Evolutionary conservation across 371 early-diverging fungal genomes (phyloP), one percentile per base, ranked within the genome.

Genomic region (Quaeritorhiza haematococci): DNA sequence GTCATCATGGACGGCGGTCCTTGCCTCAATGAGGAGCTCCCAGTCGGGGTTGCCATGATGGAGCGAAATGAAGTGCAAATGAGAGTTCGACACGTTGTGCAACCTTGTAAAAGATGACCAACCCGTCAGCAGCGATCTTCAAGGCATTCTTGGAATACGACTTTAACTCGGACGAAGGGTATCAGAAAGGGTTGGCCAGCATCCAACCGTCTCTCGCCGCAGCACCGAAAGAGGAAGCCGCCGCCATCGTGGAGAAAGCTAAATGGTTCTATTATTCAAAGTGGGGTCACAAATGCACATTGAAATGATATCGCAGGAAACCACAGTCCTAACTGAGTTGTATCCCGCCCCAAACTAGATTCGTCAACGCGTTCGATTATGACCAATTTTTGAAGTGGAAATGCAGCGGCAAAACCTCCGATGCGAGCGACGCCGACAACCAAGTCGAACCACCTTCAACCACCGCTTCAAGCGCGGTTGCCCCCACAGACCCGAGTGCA

Each of bases 211-310:
- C n/a, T n/a, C n/a, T n/a, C n/a, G 19, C 52, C 8, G 33, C 13
- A 33, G 42, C 33, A 13, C 7, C 10, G 7, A 27, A 32, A 35
- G 45, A 26, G 15, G 21, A 46, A 19, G 17, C 45, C 1, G 3
- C n/a, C 27, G 64, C 46, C 5, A 24, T 13, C 19, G 29, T 66
- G 8, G 35, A 42, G 21, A 62, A 74, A 46, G 71, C 71, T 2
- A 68, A 66, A 52, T 58, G 61, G 45, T 74, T 74, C 33, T 74
- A 74, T 52, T 74, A 55, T 43, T 42, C 46, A 32, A 73, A 67
- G 68, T 67, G 47, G 38, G 58, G n/a, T n/a, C n/a, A n/a, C n/a
- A n/a, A n/a, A n/a, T n/a, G n/a, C n/a, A 26, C 10, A 7, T 2
- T 17, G 30, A 15, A 7, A 48, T 4, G 28, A 17, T 17, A 19